Base-by-base conservation (phyloP, 345 rosid genomes). In the Boechera stricta region DNA sequence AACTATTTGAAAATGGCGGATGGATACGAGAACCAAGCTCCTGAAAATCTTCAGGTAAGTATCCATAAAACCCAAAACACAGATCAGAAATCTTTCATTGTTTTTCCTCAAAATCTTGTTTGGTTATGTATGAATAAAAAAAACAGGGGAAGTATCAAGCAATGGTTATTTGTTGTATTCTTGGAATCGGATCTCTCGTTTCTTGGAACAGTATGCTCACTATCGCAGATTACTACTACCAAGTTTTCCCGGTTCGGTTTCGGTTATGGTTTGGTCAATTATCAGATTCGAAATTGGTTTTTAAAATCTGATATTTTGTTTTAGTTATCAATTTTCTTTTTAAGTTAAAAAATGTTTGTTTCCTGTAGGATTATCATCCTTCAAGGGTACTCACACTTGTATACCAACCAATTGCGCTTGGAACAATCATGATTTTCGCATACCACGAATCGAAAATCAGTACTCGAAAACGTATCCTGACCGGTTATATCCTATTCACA, bases 191-290 rank as follows among this genome's bases (percentile, higher is more conserved):
- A 42, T 80, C 93, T 16, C 91, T 89, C 10, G 76, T 89, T 11
- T 67, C 96, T 15, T 95, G 98, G 99, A 88, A 84, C 73, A 91
- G 96, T 74, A 81, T 95, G 92, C 77, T 91, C 24, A 92, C 92
- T 3, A 87, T 91, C 1, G 94, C 84, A 80, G 99, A 95, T 74
- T 95, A 95, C 80, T 92, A 91, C 79, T 88, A 79, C 67, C 69
- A 78, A n/a, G 45, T 91, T 74, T 94, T 94, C 48, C 82, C 90
- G 64, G 97, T 89, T 72, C 16, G 80, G 32, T 68, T 75, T 60
- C 13, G 60, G 32, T 68, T 75, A 39, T 16, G 39, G 41, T 57
- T 74, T 6, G 45, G 16, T 36, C 15, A 11, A 29, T 73, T 51
- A 33, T 51, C 7, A 2, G 1, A 55, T 58, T 24, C 18, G 5